Conservation (phyloP, 202 grass and related monocot genomes). For the Cymbopogon flexuosus region DNA sequence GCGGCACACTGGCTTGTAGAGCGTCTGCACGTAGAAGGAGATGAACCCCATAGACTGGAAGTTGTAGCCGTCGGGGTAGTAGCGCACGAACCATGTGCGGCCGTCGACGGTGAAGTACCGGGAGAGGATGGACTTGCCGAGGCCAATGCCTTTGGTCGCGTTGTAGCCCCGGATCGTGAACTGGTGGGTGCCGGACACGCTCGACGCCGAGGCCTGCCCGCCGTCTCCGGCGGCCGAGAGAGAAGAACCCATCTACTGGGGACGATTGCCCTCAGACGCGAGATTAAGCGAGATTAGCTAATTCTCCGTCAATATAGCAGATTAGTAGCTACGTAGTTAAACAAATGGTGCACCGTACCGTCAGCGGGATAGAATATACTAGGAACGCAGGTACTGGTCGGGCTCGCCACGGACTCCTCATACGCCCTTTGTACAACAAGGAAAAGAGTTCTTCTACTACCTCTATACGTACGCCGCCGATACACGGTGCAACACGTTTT, state of each 20-base stretch:
- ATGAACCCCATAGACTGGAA: neutral
- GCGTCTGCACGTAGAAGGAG: constrained; percentile 27
- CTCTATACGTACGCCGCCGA: neutral
- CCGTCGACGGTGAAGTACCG: constrained; percentile 34
- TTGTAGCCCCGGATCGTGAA: constrained; percentile 56
- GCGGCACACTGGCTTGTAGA: constrained; percentile 27
- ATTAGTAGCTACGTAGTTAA: no score
- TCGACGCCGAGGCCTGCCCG: neutral
- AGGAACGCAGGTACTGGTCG: neutral
- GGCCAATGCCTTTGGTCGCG: constrained; percentile 26
- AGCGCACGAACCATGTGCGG: constrained; percentile 32
- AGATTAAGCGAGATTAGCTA: neutral
- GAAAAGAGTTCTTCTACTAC: neutral
- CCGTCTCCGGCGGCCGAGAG: neutral
- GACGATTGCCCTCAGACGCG: neutral
- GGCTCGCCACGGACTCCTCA: neutral
- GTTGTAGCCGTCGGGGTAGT: constrained; percentile 52
- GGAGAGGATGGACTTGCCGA: constrained; percentile 40
- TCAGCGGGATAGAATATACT: no score
- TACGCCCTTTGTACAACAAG: no score
- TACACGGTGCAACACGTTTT: neutral
- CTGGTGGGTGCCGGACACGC: constrained; percentile 22
- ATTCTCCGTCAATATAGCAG: neutral
- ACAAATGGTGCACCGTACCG: no score
- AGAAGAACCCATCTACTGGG: constrained; percentile 16